Conservation (phyloP, 2,329 filamentous ascomycete species). For the Dactylellina leptospora region DNA sequence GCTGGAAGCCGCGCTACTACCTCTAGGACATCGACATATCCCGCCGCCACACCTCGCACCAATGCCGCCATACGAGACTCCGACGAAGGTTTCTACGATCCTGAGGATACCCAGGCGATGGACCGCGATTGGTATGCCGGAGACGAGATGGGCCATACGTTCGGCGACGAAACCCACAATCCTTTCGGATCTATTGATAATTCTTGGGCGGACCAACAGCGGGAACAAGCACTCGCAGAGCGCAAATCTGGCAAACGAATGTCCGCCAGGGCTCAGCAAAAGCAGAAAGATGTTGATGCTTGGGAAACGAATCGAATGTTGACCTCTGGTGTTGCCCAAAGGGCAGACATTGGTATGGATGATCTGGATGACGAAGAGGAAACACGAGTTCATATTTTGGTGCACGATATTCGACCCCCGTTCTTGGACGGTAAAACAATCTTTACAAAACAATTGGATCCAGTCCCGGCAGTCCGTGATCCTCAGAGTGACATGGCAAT, state of each 20-base stretch:
- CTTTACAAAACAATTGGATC: slow-evolving; percentile 96
- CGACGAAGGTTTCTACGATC: slow-evolving; percentile 53
- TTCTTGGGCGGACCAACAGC: slow-evolving; percentile 77
- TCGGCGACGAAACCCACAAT: slow-evolving; percentile 92
- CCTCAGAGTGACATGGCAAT: slow-evolving; percentile 99
- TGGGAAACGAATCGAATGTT: slow-evolving; percentile 99
- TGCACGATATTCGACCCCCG: slow-evolving; percentile 91
- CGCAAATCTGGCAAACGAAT: slow-evolving; percentile 78
- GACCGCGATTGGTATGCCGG: slow-evolving; percentile 94
- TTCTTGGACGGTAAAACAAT: slow-evolving; percentile 94
- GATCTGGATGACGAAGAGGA: slow-evolving; percentile 91
- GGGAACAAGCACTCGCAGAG: slow-evolving; percentile 76
- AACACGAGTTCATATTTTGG: slow-evolving; percentile 85
- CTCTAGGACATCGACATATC: slow-evolving; percentile 54
- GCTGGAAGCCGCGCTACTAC: slow-evolving; percentile 56
- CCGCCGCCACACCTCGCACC: slow-evolving; percentile 56
- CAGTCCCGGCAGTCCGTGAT: slow-evolving; percentile 89
- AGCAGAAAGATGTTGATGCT: slow-evolving; percentile 92
- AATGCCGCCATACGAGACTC: slow-evolving; percentile 54
- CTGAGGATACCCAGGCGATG: slow-evolving; percentile 75
- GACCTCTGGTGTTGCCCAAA: slow-evolving; percentile 91
- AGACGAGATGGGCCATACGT: slow-evolving; percentile 83
- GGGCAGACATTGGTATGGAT: slow-evolving; percentile 79
- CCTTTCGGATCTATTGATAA: slow-evolving; percentile 81
- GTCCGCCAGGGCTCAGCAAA: slow-evolving; percentile 79